Conservation (phyloP, 257 asterid species). For the Pogostemon cablin region DNA sequence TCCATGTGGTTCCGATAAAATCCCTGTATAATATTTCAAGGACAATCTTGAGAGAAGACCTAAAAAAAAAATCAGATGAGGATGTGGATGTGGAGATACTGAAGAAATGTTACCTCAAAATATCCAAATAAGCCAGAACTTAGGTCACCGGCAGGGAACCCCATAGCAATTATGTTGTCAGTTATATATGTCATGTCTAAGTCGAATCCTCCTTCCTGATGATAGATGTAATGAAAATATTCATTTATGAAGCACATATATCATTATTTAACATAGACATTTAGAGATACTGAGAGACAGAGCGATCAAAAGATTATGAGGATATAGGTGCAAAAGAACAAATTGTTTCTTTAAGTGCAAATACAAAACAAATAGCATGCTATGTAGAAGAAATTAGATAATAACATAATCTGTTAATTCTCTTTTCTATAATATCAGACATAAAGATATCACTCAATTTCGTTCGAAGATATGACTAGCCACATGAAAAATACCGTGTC, state of each 20-base stretch:
- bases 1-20: conserved; percentile 97
- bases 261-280: conserved; percentile 11
- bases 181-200: conserved; percentile 98
- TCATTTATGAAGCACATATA: conserved; percentile 19
- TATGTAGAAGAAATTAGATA: conserved; percentile 14
- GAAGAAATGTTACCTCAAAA: conserved; percentile 69
- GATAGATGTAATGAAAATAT: conserved; percentile 31
- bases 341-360: neutral
- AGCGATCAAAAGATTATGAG: neutral
- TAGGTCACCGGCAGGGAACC: conserved; percentile 97
- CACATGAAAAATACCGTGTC: conserved; percentile 1
- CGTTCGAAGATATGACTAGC: neutral
- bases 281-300: conserved; percentile 22
- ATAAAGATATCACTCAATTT: conserved; percentile 6
- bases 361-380: conserved; percentile 4
- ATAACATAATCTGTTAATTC: neutral
- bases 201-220: conserved; percentile 96
- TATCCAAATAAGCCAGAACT: conserved; percentile 97
- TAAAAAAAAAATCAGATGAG: neutral
- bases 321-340: conserved; percentile 12
- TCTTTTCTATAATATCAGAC: neutral
- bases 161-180: conserved; percentile 97
- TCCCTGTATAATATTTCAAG: conserved; percentile 60
- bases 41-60: conserved; percentile 33
- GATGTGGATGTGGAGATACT: conserved; percentile 27